Evolutionary conservation across 257 asterid genomes (phyloP).

Genomic region (Euphrasia confusa): DNA sequence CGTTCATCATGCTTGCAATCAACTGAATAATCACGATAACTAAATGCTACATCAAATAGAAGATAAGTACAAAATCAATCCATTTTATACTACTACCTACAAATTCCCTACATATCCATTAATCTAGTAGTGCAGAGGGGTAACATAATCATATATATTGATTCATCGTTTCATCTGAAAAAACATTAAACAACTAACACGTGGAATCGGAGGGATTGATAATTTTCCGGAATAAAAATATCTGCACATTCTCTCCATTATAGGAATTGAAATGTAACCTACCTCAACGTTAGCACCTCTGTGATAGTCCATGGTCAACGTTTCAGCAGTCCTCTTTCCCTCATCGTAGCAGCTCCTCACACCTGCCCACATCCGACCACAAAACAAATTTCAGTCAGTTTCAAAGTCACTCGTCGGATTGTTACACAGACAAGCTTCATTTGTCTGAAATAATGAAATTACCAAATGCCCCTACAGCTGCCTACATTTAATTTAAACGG

Average conservation of each 20-base stretch:
- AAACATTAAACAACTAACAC: too few species aligned
- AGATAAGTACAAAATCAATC: slow-evolving; percentile 12
- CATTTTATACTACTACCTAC: neutral
- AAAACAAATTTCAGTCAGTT: neutral
- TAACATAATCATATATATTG: too few species aligned
- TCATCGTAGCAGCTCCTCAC: slow-evolving; percentile 98
- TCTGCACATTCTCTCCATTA: too few species aligned
- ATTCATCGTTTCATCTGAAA: too few species aligned
- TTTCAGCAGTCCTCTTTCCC: slow-evolving; percentile 98
- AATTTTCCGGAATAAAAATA: too few species aligned
- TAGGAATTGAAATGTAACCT: neutral
- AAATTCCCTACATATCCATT: too few species aligned
- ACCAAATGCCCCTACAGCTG: slow-evolving; percentile 27
- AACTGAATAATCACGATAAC: neutral
- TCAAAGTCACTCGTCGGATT: slow-evolving; percentile 18
- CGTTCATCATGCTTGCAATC: neutral
- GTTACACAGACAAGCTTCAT: neutral
- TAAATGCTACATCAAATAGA: neutral
- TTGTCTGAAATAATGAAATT: slow-evolving; percentile 4
- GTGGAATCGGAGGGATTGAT: too few species aligned
- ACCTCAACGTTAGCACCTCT: slow-evolving; percentile 98
- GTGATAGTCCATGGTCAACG: slow-evolving; percentile 98
- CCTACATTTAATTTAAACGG: slow-evolving; percentile 16
- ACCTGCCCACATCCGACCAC: slow-evolving; percentile 47
- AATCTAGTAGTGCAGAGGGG: too few species aligned